A percentile compares a stretch with the other conserved stretches of the same genome.
Conservation (phyloP, 257 asterid genomes). For the Ligustrum vulgare region DNA sequence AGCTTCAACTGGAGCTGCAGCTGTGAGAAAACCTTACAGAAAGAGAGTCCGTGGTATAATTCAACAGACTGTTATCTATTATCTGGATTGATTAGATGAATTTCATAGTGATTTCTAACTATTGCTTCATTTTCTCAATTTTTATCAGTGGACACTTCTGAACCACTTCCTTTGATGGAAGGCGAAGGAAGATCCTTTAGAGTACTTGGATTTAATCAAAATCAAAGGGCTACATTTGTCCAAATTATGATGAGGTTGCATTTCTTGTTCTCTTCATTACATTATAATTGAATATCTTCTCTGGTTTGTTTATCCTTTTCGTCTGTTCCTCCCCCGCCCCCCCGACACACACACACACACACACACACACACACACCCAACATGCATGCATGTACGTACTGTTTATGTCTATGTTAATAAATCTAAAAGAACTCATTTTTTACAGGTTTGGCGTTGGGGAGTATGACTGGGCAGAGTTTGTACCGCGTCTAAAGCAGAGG, state of each 20-base stretch:
- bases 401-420: neutral
- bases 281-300: constrained; percentile 14
- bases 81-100: constrained; percentile 3
- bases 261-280: constrained; percentile 21
- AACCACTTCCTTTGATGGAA: constrained; percentile 88
- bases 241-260: constrained; percentile 85
- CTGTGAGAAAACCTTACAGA: constrained; percentile 56
- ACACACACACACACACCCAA: neutral
- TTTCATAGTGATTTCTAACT: constrained; percentile 14
- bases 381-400: neutral
- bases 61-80: constrained; percentile 19
- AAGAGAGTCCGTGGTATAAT: constrained; percentile 76
- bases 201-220: constrained; percentile 87
- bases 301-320: constrained; percentile 8
- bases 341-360: neutral
- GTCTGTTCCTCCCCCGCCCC: neutral
- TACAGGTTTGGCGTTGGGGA: constrained; percentile 83
- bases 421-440: constrained; percentile 18
- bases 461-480: constrained; percentile 86
- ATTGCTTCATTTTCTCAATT: constrained; percentile 20
- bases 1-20: constrained; percentile 60
- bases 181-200: constrained; percentile 93
- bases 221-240: constrained; percentile 81
- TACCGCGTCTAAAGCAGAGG: constrained; percentile 84
- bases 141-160: constrained; percentile 61